Evolutionary conservation across 306 rosid species (phyloP).

Genomic region (Acacia acuminata): DNA sequence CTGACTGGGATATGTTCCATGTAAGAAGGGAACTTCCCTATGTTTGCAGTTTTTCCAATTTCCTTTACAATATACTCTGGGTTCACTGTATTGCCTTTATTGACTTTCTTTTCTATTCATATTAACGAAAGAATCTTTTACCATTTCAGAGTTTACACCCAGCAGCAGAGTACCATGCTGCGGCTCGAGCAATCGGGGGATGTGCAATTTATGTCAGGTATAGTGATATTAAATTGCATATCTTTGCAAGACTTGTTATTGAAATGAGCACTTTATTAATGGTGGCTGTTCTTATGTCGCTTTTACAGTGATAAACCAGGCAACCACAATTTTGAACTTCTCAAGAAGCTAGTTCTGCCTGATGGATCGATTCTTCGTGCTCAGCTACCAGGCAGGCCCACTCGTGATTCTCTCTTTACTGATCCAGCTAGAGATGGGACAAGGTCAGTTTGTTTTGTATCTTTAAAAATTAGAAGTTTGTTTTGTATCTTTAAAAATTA

Average conservation of each 20-base stretch:
- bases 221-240: background rate
- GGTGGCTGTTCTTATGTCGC: background rate
- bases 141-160: conserved; percentile 78
- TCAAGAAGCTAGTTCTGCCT: conserved; percentile 89
- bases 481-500: too few relatives aligned
- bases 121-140: background rate
- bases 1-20: conserved; percentile 99
- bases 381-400: conserved; percentile 88
- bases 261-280: background rate
- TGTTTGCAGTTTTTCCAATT: background rate
- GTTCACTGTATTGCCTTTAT: too few relatives aligned
- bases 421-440: conserved; percentile 95
- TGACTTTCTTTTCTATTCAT: background rate
- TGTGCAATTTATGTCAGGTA: conserved; percentile 97
- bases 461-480: background rate
- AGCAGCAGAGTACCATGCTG: conserved; percentile 92
- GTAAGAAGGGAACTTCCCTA: conserved; percentile 39
- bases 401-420: conserved; percentile 76
- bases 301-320: conserved; percentile 84
- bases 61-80: too few relatives aligned
- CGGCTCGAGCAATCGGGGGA: conserved; percentile 96
- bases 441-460: conserved; percentile 47
- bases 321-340: conserved; percentile 84
- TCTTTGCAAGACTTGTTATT: background rate
- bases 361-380: conserved; percentile 97